Evolutionary conservation across 1,139 yeast species (phyloP).

Genomic region (Pichia sp.): DNA sequence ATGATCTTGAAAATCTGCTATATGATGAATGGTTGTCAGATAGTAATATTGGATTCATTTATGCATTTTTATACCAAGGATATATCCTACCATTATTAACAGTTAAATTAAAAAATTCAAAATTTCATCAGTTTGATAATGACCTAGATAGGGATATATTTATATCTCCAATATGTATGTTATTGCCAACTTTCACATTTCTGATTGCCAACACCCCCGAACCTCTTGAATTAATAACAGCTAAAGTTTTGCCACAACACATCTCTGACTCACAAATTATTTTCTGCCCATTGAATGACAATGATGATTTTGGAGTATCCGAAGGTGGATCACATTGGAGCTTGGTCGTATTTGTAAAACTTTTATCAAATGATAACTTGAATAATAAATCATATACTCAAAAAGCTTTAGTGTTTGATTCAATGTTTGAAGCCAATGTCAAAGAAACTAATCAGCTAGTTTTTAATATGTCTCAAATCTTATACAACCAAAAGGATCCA

Average conservation of each 20-base stretch:
- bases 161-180: conserved; percentile 20
- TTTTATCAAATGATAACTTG: conserved; percentile 20
- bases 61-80: conserved; percentile 46
- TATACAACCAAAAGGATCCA: conserved; percentile 21
- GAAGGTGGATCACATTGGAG: conserved; percentile 59
- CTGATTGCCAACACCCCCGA: conserved; percentile 27
- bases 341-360: conserved; percentile 37
- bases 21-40: conserved; percentile 71
- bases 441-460: conserved; percentile 32
- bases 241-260: conserved; percentile 37
- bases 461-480: conserved; percentile 29
- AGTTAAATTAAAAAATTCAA: conserved; percentile 19
- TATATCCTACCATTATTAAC: conserved; percentile 25
- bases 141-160: conserved; percentile 5
- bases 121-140: conserved; percentile 13
- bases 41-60: conserved; percentile 57
- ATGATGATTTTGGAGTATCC: conserved; percentile 38
- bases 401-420: conserved; percentile 40
- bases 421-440: conserved; percentile 37
- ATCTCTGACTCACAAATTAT: conserved; percentile 36
- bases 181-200: conserved; percentile 30
- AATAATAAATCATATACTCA: conserved; percentile 9
- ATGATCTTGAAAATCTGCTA: conserved; percentile 39
- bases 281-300: conserved; percentile 49
- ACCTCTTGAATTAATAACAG: conserved; percentile 27